Evolutionary conservation across 2,329 filamentous ascomycete species (phyloP).

Genomic region (Colletotrichum higginsianum): DNA sequence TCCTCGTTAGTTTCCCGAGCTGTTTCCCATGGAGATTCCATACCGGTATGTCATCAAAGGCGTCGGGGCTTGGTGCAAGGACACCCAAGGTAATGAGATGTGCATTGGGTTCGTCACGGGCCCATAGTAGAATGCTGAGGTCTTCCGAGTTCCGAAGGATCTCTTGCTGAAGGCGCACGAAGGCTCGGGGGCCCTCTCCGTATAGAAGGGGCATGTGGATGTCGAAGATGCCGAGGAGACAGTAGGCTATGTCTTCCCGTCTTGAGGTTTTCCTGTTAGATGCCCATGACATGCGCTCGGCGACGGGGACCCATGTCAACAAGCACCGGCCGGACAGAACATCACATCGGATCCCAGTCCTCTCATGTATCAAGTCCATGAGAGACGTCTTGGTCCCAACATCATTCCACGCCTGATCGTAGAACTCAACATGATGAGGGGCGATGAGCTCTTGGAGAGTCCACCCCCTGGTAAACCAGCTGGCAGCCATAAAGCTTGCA

Average conservation of each 20-base stretch:
- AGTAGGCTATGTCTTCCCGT: conserved; percentile 52
- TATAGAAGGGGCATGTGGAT: conserved; percentile 54
- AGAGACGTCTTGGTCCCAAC: conserved; percentile 47
- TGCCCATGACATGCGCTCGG: conserved; percentile 47
- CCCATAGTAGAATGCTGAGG: conserved; percentile 26
- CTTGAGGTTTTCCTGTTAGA: conserved; percentile 48
- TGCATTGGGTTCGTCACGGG: not conserved
- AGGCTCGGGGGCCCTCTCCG: conserved; percentile 47
- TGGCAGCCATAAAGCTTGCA: not conserved
- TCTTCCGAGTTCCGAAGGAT: conserved; percentile 34
- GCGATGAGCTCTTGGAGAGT: conserved; percentile 52
- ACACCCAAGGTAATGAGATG: not conserved
- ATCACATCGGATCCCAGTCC: not conserved
- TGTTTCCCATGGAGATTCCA: not conserved
- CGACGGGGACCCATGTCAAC: conserved; percentile 37
- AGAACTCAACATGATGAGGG: conserved; percentile 48
- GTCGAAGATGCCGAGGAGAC: conserved; percentile 51
- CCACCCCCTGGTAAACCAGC: conserved; percentile 48
- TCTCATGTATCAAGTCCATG: conserved; percentile 35
- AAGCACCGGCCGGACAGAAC: not conserved
- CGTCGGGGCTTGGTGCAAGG: not conserved
- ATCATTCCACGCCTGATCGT: conserved; percentile 46
- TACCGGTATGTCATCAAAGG: not conserved
- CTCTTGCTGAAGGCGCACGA: conserved; percentile 37
- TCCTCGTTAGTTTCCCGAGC: not conserved